Conservation (phyloP, 148 eudicot genomes). For the Agrostemma githago region DNA sequence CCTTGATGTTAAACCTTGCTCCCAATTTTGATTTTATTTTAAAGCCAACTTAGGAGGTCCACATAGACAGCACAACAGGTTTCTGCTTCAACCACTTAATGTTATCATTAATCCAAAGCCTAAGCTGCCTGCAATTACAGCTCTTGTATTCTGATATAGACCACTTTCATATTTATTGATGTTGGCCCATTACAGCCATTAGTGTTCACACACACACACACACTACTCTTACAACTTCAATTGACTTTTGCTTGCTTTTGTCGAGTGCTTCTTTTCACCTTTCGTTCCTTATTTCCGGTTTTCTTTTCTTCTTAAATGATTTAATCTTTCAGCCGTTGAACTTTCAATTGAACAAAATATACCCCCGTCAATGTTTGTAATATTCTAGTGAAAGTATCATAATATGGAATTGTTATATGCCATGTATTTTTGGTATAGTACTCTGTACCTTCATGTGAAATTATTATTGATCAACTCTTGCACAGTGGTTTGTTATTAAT, state of each 20-base stretch:
- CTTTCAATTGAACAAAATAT: neutral
- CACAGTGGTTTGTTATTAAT: too few species aligned
- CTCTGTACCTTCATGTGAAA: neutral
- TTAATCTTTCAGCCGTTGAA: too few species aligned
- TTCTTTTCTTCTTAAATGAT: neutral
- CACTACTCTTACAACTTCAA: constrained; percentile 14
- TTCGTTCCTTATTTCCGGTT: neutral
- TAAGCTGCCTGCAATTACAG: constrained; percentile 12
- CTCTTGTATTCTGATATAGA: constrained; percentile 23
- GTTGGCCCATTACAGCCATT: constrained; percentile 10
- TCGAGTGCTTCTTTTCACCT: constrained; percentile 6
- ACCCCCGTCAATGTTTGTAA: neutral
- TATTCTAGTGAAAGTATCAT: neutral
- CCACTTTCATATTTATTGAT: constrained; percentile 25
- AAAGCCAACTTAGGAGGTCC: constrained; percentile 23
- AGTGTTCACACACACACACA: neutral
- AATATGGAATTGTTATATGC: neutral
- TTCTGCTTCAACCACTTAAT: constrained; percentile 18
- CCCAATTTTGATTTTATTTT: constrained; percentile 10
- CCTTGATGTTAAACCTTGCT: neutral
- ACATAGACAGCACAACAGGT: constrained; percentile 24
- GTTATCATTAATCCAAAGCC: constrained; percentile 19
- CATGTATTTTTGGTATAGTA: neutral
- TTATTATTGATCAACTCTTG: neutral
- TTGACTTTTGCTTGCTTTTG: constrained; percentile 28